Evolutionary conservation across 78 protist genomes (phyloP), one percentile per base, ranked within the genome.

Genomic region (Paratrimastix pyriformis): DNA sequence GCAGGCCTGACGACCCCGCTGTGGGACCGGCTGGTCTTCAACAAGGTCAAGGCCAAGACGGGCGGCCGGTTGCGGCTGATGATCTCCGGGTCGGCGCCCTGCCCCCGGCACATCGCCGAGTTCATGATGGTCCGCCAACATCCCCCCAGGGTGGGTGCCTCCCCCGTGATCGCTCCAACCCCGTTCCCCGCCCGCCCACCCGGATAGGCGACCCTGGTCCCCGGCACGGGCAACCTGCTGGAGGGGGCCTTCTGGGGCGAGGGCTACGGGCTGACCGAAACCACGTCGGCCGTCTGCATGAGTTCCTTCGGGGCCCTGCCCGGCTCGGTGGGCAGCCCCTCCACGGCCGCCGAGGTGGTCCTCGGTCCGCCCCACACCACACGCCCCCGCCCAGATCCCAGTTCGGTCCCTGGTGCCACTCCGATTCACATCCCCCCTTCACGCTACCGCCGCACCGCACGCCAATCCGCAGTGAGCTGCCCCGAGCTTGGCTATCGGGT

Each of bases 251-350:
- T 50, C 74, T n/a, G 15, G 37, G 60, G 35, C 59, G 72, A 70
- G 45, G 74, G 74, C 11, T 70, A 70, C 60, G 74, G 74, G 15
- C 52, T 70, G 54, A 70, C 74, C 52, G 74, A 70, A 48, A 42
- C 74, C 24, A 24, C 40, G 11, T 15, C 50, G 15, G 26, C 37
- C 26, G 58, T 24, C 37, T n/a, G 37, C 24, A 26, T 52, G 26
- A n/a, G 37, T 52, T 52, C 58, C 26, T n/a, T n/a, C n/a, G n/a
- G n/a, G n/a, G n/a, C n/a, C n/a, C n/a, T n/a, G n/a, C n/a, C n/a
- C n/a, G 58, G 58, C 37, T n/a, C 24, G 24, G 58, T 52, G 24
- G 58, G 58, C 24, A n/a, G 24, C 58, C 58, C 58, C 37, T 52
- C 58, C 24, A 52, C 58, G 24, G 24, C 37, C 58, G 58, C 24